These are phyloP conservation scores for Boletus insuetus DNA, from an alignment of 768 basidiomycete species.

Conservation along the genomic window DNA sequence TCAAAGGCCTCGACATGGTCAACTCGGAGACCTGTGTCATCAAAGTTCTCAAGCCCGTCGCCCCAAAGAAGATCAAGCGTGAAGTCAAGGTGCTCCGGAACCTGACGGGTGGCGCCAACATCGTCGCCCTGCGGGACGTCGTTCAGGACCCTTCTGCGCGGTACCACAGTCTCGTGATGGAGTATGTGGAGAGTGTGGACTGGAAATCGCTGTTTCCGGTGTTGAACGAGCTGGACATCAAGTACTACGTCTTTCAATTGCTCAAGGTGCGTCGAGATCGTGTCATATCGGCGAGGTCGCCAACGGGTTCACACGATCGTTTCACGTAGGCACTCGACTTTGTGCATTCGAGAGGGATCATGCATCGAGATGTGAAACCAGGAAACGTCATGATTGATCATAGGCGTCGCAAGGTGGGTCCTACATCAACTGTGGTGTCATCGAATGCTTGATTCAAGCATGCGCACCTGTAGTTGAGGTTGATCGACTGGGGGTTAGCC, in stretches of 20 bases:
- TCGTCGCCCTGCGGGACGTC: conserved; percentile 63
- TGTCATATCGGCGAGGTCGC: not conserved
- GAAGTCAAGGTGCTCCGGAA: conserved; percentile 75
- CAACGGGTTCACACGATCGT: not conserved
- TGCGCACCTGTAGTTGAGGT: conserved; percentile 36
- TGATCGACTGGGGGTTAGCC: conserved; percentile 77
- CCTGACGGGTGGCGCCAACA: conserved; percentile 67
- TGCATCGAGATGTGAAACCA: conserved; percentile 68
- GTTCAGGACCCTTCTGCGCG: conserved; percentile 62
- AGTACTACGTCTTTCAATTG: conserved; percentile 65
- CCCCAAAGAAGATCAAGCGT: conserved; percentile 63
- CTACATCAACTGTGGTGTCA: not conserved
- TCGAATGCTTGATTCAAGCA: not conserved
- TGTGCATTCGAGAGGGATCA: conserved; percentile 68
- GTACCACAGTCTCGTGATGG: conserved; percentile 65
- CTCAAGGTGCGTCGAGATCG: conserved; percentile 40
- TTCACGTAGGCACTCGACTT: conserved; percentile 54
- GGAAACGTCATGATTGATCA: conserved; percentile 77
- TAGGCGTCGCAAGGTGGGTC: conserved; percentile 52
- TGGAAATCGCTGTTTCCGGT: conserved; percentile 58
- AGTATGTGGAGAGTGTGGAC: conserved; percentile 66
- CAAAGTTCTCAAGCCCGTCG: conserved; percentile 74
- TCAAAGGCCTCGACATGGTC: conserved; percentile 57
- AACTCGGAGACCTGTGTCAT: conserved; percentile 56
- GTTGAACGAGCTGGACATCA: conserved; percentile 63